phyloP scores from a whole-genome alignment of 352 stramenopile genomes.

The Pythium rishiriense region DNA sequence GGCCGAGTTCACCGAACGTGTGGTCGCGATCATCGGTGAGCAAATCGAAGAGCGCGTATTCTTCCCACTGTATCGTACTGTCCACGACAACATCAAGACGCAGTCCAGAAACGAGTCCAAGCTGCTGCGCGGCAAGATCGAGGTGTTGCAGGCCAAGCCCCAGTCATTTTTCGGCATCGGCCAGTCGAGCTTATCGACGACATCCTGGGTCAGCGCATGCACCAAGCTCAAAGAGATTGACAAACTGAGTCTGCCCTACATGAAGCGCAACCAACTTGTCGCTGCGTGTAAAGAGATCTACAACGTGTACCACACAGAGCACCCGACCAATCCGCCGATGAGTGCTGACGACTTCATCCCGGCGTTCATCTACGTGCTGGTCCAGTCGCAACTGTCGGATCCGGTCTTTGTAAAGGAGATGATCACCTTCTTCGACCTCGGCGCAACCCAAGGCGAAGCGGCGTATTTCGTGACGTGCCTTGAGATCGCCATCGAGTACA shows the following conservation, averaged over 20 bases:
- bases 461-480: conserved; percentile 88
- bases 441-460: conserved; percentile 69
- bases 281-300: conserved; percentile 86
- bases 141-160: conserved; percentile 73
- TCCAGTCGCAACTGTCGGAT: conserved; percentile 71
- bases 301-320: conserved; percentile 65
- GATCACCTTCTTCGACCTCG: conserved; percentile 76
- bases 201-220: conserved; percentile 59
- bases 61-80: conserved; percentile 68
- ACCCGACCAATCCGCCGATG: conserved; percentile 74
- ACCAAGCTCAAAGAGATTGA: conserved; percentile 74
- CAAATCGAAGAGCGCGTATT: conserved; percentile 87
- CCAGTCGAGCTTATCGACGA: conserved; percentile 60
- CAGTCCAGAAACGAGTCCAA: conserved; percentile 71
- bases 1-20: conserved; percentile 60
- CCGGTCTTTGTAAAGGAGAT: conserved; percentile 76
- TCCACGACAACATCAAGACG: conserved; percentile 63
- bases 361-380: conserved; percentile 87
- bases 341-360: conserved; percentile 87
- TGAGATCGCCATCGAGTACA: conserved; percentile 89
- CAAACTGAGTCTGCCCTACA: conserved; percentile 76
- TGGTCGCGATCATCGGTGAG: conserved; percentile 72
- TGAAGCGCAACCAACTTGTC: conserved; percentile 79
- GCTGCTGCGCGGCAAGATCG: conserved; percentile 75
- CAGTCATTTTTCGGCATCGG: conserved; percentile 86